These are phyloP conservation scores for Tetrahymena malaccensis DNA, from an alignment of 73 alveolate species.

Conservation along the genomic window DNA sequence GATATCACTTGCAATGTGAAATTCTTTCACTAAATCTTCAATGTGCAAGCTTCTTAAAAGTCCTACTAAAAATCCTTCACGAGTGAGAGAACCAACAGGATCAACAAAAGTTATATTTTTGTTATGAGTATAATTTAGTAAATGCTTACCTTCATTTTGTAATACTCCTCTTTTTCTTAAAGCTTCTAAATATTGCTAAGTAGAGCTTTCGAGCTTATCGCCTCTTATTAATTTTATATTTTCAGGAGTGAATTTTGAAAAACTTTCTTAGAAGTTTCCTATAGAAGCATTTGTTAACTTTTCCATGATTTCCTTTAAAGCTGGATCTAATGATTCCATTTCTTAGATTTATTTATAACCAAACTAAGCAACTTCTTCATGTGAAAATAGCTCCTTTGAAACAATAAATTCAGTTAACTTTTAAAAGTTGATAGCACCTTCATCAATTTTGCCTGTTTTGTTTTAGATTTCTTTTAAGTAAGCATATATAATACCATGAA, in stretches of 20 bases:
- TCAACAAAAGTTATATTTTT: not conserved
- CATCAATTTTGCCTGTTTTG: not conserved
- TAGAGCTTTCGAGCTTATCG: not conserved
- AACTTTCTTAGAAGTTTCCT: not conserved
- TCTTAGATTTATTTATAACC: not conserved
- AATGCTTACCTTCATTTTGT: not conserved
- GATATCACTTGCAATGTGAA: not conserved
- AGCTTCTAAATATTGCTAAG: not conserved
- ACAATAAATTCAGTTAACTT: not conserved
- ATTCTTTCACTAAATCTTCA: not conserved
- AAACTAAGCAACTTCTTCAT: not conserved
- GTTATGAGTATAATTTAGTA: not conserved
- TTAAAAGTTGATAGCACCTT: not conserved
- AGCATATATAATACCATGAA: not conserved
- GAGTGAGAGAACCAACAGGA: not conserved
- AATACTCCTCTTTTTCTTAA: not conserved
- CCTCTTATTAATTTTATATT: not conserved
- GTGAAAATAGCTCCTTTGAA: not conserved
- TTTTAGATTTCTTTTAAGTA: not conserved
- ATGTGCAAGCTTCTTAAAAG: not conserved
- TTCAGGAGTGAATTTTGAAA: not conserved
- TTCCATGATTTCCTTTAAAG: not conserved
- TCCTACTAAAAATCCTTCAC: not conserved
- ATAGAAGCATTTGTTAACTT: not conserved
- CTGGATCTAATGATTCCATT: not conserved